Evolutionary conservation across 2,329 filamentous ascomycete species (phyloP), one percentile per base, ranked within the genome.

Genomic region (Nemania sp.): DNA sequence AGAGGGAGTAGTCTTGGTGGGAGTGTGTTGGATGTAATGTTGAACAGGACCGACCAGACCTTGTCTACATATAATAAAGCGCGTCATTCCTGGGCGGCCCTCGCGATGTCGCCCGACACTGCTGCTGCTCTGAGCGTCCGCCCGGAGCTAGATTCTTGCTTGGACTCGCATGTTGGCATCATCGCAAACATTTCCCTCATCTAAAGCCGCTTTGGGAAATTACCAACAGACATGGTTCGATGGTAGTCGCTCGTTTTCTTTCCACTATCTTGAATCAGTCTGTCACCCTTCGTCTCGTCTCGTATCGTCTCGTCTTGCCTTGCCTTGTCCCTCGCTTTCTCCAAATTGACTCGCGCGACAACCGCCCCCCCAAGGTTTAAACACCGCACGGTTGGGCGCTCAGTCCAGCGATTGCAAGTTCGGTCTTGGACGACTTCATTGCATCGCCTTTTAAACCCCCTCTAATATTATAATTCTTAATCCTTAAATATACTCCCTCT

Each of bases 401-500:
- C 18, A 5, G 29, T 22, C 29, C 35, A 41, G 27, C 29, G 18
- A 38, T 29, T 27, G 27, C 18, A 11, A 29, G 24, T 11, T 26
- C 5, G 53, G 47, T 41, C 35, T 54, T 26, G 8, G 7, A 54
- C 45, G 13, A 64, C 8, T 29, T 15, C 29, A n/a, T 27, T 49
- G 15, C 32, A 43, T 51, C 32, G 43, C 22, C 35, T 13, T 20
- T 55, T n/a, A 29, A 47, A 32, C 51, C 47, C 22, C 22, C 18
- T 32, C 35, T 61, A 66, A 56, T 69, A 66, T 10, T 29, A 29
- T 64, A 57, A 64, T 64, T n/a, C 56, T 27, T 69, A 64, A 64
- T 67, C 41, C 20, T 38, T 29, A 49, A 52, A 22, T 32, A 13
- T 38, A 15, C 20, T 51, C 22, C 22, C 8, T 57, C 26, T 8